Percentiles rank a stretch among this genome's conserved stretches.
Evolutionary conservation across 192 early-diverging fungal genomes (phyloP).

Genomic region (Mortierella alpina): DNA sequence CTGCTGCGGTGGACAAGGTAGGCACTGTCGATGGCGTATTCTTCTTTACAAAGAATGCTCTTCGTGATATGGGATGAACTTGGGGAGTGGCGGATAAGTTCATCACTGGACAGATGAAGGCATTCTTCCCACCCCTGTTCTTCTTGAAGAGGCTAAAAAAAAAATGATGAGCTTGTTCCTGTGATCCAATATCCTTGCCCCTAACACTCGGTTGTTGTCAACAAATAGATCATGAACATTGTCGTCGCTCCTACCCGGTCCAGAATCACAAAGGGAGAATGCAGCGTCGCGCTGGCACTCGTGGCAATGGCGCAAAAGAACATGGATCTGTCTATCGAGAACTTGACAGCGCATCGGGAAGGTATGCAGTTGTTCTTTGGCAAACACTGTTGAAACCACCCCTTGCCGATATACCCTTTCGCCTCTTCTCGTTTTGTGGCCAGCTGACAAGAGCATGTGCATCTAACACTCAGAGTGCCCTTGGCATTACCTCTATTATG

Average conservation of each 20-base stretch:
- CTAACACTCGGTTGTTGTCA: not conserved
- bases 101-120: too few relatives aligned
- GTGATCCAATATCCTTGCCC: not conserved
- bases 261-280: conserved; percentile 68
- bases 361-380: conserved; percentile 38
- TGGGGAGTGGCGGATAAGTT: too few relatives aligned
- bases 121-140: not conserved
- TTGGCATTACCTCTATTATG: not conserved
- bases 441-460: not conserved
- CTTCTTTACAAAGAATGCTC: too few relatives aligned
- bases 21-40: too few relatives aligned
- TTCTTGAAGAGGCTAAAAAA: conserved; percentile 5
- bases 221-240: conserved; percentile 60
- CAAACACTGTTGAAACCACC: not conserved
- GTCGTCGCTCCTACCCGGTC: conserved; percentile 57
- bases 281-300: conserved; percentile 76
- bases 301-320: conserved; percentile 82
- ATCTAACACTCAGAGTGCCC: not conserved
- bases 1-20: conserved; percentile 60
- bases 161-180: conserved; percentile 12
- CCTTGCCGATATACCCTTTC: too few relatives aligned
- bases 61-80: too few relatives aligned
- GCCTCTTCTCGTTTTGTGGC: not conserved
- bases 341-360: conserved; percentile 69
- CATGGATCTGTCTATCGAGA: conserved; percentile 75